These are phyloP conservation scores for Eimeria maxima DNA, from an alignment of 169 alveolate genomes.

Conservation along the genomic window DNA sequence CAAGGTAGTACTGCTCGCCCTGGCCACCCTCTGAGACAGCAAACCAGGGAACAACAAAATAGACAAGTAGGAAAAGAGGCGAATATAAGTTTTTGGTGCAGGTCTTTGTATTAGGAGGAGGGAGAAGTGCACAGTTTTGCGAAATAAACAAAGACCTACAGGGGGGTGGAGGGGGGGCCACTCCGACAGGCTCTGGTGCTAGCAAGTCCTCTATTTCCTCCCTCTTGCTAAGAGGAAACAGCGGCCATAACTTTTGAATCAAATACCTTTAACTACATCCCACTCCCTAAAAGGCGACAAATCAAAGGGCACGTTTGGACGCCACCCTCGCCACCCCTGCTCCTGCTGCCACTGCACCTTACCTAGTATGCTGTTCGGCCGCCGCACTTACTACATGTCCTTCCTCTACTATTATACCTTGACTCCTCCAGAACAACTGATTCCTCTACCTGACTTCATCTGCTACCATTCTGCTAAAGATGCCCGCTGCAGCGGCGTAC, in stretches of 20 bases:
- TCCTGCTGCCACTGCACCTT: constrained; percentile 6
- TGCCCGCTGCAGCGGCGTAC: too few species aligned
- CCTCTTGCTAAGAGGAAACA: neutral
- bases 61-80: neutral
- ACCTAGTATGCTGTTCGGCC: neutral
- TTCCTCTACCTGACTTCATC: too few species aligned
- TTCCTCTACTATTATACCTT: neutral
- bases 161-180: neutral
- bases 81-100: neutral
- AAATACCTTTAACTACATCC: neutral
- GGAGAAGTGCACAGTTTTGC: neutral
- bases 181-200: neutral
- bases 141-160: neutral
- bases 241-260: neutral
- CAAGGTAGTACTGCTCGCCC: neutral
- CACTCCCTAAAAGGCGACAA: neutral
- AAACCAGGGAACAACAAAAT: neutral
- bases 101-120: neutral
- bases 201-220: neutral
- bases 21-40: neutral
- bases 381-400: too few species aligned
- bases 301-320: neutral
- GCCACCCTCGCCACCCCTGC: neutral
- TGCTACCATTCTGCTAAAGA: too few species aligned
- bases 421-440: too few species aligned